Percentiles rank a stretch among this genome's conserved stretches.
Evolutionary conservation across 2,329 filamentous ascomycete species (phyloP).

Genomic region (Acrocalymma vagum): DNA sequence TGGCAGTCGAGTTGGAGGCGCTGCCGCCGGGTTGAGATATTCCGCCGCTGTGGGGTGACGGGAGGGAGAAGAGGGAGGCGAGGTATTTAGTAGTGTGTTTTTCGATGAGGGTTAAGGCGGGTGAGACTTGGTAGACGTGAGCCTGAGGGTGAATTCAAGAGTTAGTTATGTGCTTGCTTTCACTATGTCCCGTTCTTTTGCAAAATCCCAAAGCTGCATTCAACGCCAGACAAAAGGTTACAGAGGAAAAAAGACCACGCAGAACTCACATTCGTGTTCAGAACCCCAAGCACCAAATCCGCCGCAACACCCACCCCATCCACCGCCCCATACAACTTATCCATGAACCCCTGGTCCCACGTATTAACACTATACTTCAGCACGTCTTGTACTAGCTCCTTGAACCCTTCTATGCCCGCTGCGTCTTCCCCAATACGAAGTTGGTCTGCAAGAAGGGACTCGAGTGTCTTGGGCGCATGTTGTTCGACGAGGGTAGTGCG

Average conservation of each 20-base stretch:
- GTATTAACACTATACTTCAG: constrained; percentile 93
- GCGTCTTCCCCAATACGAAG: constrained; percentile 46
- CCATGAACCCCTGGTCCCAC: constrained; percentile 97
- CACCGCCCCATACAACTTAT: constrained; percentile 92
- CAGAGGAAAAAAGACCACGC: constrained; percentile 1
- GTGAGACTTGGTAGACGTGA: constrained; percentile 94
- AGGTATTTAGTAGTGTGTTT: constrained; percentile 79
- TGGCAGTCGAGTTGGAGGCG: constrained; percentile 83
- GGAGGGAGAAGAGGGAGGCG: constrained; percentile 70
- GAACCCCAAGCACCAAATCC: constrained; percentile 77
- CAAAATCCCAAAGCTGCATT: no score
- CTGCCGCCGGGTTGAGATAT: constrained; percentile 82
- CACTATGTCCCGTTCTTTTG: no score
- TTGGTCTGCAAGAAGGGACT: constrained; percentile 44
- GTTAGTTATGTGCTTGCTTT: background rate
- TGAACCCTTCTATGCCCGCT: constrained; percentile 52
- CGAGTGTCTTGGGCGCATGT: constrained; percentile 54
- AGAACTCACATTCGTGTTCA: constrained; percentile 83
- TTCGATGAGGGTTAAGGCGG: constrained; percentile 85
- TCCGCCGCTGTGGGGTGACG: constrained; percentile 68
- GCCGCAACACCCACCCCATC: constrained; percentile 73
- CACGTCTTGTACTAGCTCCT: constrained; percentile 68
- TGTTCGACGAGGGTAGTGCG: constrained; percentile 54
- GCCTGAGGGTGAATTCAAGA: constrained; percentile 55
- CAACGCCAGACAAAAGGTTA: no score